Evolutionary conservation across 352 stramenopile genomes (phyloP).

Genomic region (Phytopythium ostracodes): DNA sequence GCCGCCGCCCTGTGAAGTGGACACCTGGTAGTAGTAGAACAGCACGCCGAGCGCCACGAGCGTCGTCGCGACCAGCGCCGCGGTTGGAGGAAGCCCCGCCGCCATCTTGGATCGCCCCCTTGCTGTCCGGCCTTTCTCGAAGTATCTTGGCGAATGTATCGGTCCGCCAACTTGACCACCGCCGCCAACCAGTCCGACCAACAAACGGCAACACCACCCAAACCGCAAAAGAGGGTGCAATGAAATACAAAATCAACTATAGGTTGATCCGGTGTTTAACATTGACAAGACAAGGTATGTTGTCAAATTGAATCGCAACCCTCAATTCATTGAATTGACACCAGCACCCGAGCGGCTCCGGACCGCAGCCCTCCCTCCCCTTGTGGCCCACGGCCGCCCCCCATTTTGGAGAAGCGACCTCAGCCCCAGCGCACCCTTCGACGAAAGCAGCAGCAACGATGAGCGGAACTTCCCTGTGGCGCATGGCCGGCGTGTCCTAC

Average conservation of each 20-base stretch:
- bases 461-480: conserved; percentile 77
- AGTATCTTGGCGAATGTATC: conserved; percentile 3
- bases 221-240: neutral
- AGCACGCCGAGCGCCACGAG: conserved; percentile 5
- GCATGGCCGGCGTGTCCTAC: conserved; percentile 83
- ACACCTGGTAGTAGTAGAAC: neutral
- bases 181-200: neutral
- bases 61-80: conserved; percentile 3
- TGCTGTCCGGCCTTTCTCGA: neutral
- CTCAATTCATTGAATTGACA: neutral
- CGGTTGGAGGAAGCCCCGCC: neutral
- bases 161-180: no score
- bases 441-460: neutral
- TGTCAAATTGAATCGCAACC: neutral
- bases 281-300: neutral
- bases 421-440: neutral
- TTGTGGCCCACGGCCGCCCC: neutral
- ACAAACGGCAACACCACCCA: neutral
- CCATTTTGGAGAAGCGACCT: conserved; percentile 2
- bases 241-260: neutral
- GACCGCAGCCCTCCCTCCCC: no score
- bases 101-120: no score
- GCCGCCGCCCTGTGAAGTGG: neutral
- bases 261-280: neutral
- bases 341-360: neutral